Evolutionary conservation across 2,329 filamentous ascomycete genomes (phyloP).

Genomic region (Talaromyces pinophilus): DNA sequence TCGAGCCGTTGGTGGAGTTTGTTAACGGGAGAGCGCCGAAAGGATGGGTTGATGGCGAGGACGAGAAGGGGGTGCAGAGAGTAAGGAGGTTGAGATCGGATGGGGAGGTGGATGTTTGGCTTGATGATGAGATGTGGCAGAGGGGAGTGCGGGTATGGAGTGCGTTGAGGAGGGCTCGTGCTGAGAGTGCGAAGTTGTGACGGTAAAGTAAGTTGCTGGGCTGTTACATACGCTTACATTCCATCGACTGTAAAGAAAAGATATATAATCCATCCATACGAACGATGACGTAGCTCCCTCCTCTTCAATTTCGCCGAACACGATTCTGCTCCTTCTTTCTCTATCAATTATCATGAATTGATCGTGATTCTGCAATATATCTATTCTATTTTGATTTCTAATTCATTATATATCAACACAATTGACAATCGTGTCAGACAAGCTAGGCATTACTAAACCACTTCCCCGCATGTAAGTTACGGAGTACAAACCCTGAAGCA

Average conservation of each 20-base stretch:
- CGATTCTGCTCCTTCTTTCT: background rate
- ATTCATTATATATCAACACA: background rate
- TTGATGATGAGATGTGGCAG: conserved; percentile 49
- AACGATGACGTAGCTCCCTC: background rate
- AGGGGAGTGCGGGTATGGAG: conserved; percentile 54
- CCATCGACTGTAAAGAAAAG: too few species aligned
- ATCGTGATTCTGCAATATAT: background rate
- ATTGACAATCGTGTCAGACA: background rate
- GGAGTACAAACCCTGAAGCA: background rate
- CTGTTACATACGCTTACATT: background rate
- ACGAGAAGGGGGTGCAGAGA: conserved; percentile 32
- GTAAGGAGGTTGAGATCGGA: conserved; percentile 50
- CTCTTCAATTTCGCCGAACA: background rate
- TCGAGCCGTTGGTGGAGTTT: conserved; percentile 35
- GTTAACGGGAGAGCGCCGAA: too few species aligned
- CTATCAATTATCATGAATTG: background rate
- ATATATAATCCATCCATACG: too few species aligned
- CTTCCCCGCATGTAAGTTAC: background rate
- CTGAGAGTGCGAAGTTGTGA: conserved; percentile 6
- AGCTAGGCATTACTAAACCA: background rate
- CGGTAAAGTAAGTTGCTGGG: background rate
- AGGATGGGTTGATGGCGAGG: conserved; percentile 26
- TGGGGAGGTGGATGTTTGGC: conserved; percentile 50
- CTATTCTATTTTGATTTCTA: background rate
- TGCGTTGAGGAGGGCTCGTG: conserved; percentile 25